phyloP scores from a whole-genome alignment of 495 filamentous ascomycete species.

The Annulohypoxylon maeteangense region DNA sequence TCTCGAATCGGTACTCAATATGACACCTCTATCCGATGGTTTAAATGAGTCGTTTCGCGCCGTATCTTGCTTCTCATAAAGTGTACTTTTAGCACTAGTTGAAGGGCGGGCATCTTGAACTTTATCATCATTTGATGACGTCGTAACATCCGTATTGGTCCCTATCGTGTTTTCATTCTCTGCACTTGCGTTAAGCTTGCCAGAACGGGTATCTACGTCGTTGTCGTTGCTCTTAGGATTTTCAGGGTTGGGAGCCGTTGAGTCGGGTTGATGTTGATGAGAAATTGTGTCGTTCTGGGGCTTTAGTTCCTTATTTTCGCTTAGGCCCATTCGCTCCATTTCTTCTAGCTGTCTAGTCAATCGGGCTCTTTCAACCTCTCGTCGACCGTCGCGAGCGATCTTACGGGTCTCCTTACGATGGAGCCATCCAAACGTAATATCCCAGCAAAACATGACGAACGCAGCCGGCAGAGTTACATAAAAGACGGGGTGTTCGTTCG shows the following conservation, averaged over 20 bases:
- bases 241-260: not conserved
- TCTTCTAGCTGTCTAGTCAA: slow-evolving; percentile 23
- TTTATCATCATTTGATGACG: not conserved
- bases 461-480: slow-evolving; percentile 72
- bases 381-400: slow-evolving; percentile 65
- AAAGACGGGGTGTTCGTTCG: slow-evolving; percentile 62
- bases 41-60: not conserved
- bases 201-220: not conserved
- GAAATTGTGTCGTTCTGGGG: not conserved
- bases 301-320: slow-evolving; percentile 1
- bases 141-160: not conserved
- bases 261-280: not conserved
- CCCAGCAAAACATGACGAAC: slow-evolving; percentile 70
- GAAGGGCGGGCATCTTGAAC: slow-evolving; percentile 7
- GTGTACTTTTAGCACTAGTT: slow-evolving; percentile 26
- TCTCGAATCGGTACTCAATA: slow-evolving; percentile 24
- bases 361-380: slow-evolving; percentile 59
- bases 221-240: not conserved
- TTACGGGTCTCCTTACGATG: slow-evolving; percentile 67
- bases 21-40: slow-evolving; percentile 4
- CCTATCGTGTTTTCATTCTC: not conserved
- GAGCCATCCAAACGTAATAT: slow-evolving; percentile 67
- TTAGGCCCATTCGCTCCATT: slow-evolving; percentile 6
- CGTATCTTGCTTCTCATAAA: slow-evolving; percentile 36
- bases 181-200: not conserved